Percentiles rank a stretch among this genome's conserved stretches.
phyloP scores from a whole-genome alignment of 306 rosid genomes.

The Senna tora region DNA sequence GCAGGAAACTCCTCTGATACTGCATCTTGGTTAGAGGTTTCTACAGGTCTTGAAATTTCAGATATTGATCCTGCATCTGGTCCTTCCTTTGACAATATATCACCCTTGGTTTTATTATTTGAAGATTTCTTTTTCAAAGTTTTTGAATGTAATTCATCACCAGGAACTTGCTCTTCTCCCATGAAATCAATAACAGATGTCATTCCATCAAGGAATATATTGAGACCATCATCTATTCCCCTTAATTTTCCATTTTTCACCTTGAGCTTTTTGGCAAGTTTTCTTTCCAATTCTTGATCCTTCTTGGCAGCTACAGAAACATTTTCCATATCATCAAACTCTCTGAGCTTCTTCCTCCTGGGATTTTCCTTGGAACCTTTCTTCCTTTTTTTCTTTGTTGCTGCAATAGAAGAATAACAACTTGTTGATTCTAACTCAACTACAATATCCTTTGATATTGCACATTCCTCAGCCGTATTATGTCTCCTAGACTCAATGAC shows the following conservation, averaged over 20 bases:
- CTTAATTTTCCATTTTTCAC: constrained; percentile 74
- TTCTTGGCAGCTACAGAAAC: constrained; percentile 43
- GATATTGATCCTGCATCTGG: constrained; percentile 33
- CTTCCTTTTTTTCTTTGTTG: constrained; percentile 41
- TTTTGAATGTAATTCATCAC: constrained; percentile 44
- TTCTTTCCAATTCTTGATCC: constrained; percentile 80
- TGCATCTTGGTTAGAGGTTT: constrained; percentile 36
- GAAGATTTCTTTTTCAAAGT: constrained; percentile 39
- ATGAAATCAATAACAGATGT: constrained; percentile 46
- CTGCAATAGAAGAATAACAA: constrained; percentile 26
- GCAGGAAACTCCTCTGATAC: constrained; percentile 42
- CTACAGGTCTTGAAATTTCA: constrained; percentile 34
- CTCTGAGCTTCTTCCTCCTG: constrained; percentile 49
- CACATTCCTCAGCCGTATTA: constrained; percentile 32
- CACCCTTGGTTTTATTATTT: constrained; percentile 45
- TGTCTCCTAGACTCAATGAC: constrained; percentile 29
- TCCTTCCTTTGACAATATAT: constrained; percentile 37
- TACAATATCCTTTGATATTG: constrained; percentile 19
- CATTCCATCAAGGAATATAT: constrained; percentile 61
- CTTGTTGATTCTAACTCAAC: constrained; percentile 16
- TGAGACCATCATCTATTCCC: constrained; percentile 74
- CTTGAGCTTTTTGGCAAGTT: constrained; percentile 86
- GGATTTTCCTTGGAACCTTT: constrained; percentile 37
- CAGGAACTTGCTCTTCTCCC: constrained; percentile 38
- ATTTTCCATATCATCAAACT: constrained; percentile 36